Evolutionary conservation across 306 rosid species (phyloP), one percentile per base, ranked within the genome.

Genomic region (Inga leiocalycina): DNA sequence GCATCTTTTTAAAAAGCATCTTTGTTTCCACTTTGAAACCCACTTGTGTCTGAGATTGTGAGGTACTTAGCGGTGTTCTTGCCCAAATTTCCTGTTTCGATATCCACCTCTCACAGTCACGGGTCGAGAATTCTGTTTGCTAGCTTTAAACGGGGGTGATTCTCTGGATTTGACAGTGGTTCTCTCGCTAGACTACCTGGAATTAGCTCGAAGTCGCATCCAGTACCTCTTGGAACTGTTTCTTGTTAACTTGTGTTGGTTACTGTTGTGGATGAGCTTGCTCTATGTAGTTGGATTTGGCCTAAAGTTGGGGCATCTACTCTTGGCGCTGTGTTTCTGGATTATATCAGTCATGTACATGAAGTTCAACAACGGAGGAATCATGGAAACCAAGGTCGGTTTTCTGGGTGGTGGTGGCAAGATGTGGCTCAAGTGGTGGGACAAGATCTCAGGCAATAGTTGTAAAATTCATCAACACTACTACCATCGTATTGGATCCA

Each of bases 251-350:
- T 75, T 91, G 87, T 83, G 89, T 86, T 88, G 90, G 87, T 80
- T 88, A 83, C 88, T 86, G 89, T 85, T 70, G 90, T 92, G 88
- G 93, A 92, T 95, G 98, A 89, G 94, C 86, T 84, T 92, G 84
- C 84, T 92, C 79, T 91, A 86, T 94, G 92, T 96, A 30, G 90
- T 90, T 86, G 99, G 92, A 82, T 93, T 92, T 85, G 90, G 93
- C 76, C 87, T 91, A 69, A 92, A 90, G 82, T 90, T 90, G 89
- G 97, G 97, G 88, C 97, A 90, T 92, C 91, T 93, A 44, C 81
- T 93, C 85, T 94, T 83, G 94, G 83, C 84, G 90, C 89, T 91
- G 86, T 90, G 97, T 85, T 91, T 82, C 85, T 93, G 93, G 94
- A 35, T 91, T 86, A 78, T 90, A 71, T 90, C 90, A 74, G 73